phyloP scores from a whole-genome alignment of 768 basidiomycete genomes.

The Dentipellis sp. region DNA sequence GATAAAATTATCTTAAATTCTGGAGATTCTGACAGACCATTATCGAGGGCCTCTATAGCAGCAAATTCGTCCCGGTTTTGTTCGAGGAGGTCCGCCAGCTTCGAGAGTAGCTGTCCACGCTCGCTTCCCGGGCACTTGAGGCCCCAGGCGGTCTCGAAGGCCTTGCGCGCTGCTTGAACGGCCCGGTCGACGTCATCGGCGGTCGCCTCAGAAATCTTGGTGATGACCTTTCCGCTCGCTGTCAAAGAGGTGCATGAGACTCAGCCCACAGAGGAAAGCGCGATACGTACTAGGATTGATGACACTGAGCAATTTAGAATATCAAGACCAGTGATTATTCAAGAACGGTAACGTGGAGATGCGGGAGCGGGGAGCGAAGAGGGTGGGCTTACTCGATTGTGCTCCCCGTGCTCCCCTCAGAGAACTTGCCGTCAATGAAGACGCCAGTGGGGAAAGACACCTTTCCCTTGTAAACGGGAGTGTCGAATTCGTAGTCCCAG shows the following conservation, averaged over 20 bases:
- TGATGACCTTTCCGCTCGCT: slow-evolving; percentile 50
- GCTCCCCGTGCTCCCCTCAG: background rate
- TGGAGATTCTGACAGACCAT: slow-evolving; percentile 20
- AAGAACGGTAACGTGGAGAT: too few relatives aligned
- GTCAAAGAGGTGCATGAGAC: background rate
- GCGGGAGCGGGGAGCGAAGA: background rate
- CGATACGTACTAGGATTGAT: slow-evolving; percentile 41
- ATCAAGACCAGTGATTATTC: background rate
- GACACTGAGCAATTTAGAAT: slow-evolving; percentile 29
- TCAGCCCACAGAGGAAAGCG: background rate
- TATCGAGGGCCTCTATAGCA: slow-evolving; percentile 67
- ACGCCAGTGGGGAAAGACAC: slow-evolving; percentile 3
- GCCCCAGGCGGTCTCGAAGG: slow-evolving; percentile 63
- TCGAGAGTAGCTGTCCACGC: slow-evolving; percentile 50
- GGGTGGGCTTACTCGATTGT: slow-evolving; percentile 2
- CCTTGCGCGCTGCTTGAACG: slow-evolving; percentile 56
- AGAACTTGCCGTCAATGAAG: slow-evolving; percentile 4
- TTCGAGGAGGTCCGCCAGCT: slow-evolving; percentile 60
- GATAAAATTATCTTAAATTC: background rate
- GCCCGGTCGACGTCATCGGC: slow-evolving; percentile 69
- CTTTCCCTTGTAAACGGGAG: background rate
- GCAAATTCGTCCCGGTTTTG: slow-evolving; percentile 52
- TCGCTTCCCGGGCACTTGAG: slow-evolving; percentile 43
- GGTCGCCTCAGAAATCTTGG: slow-evolving; percentile 48
- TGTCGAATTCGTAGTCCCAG: background rate